Evolutionary conservation across 352 stramenopile genomes (phyloP).

Genomic region (Globisporangium splendens): DNA sequence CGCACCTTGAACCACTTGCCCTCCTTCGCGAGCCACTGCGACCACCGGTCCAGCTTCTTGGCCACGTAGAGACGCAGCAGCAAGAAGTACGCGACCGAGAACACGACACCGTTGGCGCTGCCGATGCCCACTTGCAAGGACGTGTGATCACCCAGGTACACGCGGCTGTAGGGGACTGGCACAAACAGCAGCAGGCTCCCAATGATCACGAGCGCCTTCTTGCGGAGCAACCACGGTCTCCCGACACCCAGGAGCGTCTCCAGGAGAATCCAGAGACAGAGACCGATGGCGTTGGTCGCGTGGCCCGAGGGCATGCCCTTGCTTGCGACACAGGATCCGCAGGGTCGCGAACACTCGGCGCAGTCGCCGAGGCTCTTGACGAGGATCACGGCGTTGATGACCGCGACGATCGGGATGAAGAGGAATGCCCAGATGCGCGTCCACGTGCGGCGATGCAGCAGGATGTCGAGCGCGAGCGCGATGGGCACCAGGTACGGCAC

Average conservation of each 20-base stretch:
- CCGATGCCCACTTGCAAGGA: slow-evolving; percentile 43
- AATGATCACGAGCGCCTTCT: slow-evolving; percentile 14
- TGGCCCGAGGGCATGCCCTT: slow-evolving; percentile 56
- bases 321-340: slow-evolving; percentile 39
- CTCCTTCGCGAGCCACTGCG: slow-evolving; percentile 4
- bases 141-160: slow-evolving; percentile 62
- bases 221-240: slow-evolving; percentile 14
- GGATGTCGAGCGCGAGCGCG: slow-evolving; percentile 32
- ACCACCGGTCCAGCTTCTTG: slow-evolving; percentile 9
- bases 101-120: slow-evolving; percentile 28
- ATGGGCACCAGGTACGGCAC: slow-evolving; percentile 52
- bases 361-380: slow-evolving; percentile 42
- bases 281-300: slow-evolving; percentile 43
- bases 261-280: slow-evolving; percentile 47
- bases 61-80: slow-evolving; percentile 34
- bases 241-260: slow-evolving; percentile 37
- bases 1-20: neutral
- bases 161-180: slow-evolving; percentile 51
- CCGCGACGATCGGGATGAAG: slow-evolving; percentile 43
- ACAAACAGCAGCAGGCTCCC: slow-evolving; percentile 29
- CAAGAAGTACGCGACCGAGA: slow-evolving; percentile 42
- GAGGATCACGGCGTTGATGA: slow-evolving; percentile 37
- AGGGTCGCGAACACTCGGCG: slow-evolving; percentile 41
- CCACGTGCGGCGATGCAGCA: slow-evolving; percentile 42
- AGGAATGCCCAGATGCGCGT: slow-evolving; percentile 40